These are phyloP conservation scores for Ascobolus immersus DNA, from an alignment of 495 filamentous ascomycete species.

Conservation along the genomic window DNA sequence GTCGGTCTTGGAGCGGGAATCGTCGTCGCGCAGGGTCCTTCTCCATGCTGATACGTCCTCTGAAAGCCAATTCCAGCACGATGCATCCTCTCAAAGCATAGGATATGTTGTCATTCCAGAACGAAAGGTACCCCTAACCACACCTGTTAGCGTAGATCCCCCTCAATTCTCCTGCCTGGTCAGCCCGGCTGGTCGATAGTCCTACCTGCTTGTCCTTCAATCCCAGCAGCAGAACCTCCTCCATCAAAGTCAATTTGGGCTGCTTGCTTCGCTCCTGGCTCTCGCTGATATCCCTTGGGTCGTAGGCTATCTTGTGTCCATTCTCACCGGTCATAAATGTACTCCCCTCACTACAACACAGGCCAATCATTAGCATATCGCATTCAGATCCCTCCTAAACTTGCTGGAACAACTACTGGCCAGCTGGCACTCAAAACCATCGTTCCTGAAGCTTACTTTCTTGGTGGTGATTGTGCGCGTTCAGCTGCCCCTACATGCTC, in stretches of 20 bases:
- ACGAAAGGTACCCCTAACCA: conserved; percentile 93
- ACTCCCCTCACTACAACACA: no score
- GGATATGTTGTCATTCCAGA: conserved; percentile 99
- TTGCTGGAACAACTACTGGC: no score
- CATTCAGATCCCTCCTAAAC: no score
- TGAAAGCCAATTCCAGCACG: conserved; percentile 85
- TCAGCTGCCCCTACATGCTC: no score
- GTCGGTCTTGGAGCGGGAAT: conserved; percentile 72
- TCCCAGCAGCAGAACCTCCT: conserved; percentile 81
- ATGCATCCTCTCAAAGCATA: conserved; percentile 95
- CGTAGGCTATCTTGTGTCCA: conserved; percentile 95
- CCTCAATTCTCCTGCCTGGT: no score
- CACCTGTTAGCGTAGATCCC: no score
- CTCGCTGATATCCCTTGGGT: conserved; percentile 91
- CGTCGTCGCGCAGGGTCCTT: conserved; percentile 79
- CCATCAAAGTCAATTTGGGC: conserved; percentile 94
- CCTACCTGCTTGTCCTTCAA: conserved; percentile 94
- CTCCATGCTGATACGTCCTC: conserved; percentile 93
- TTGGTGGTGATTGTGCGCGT: no score
- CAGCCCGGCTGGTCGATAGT: no score
- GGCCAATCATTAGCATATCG: no score
- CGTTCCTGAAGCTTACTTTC: no score
- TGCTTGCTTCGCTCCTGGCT: conserved; percentile 90
- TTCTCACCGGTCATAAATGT: conserved; percentile 82
- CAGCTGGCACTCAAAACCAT: no score